Evolutionary conservation across 148 eudicot genomes (phyloP).

Genomic region (Dianthus caryophyllus): DNA sequence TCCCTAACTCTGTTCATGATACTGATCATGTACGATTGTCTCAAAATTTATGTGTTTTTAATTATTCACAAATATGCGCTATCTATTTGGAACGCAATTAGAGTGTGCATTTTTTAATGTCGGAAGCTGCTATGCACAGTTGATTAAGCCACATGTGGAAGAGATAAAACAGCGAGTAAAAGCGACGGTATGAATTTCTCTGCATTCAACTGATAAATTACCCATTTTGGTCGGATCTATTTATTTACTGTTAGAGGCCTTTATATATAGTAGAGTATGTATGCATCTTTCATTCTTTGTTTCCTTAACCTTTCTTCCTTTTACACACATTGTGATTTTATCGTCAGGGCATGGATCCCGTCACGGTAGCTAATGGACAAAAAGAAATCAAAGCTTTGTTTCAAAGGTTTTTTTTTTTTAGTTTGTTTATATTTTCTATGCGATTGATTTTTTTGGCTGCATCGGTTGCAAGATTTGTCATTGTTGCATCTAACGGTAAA

Average conservation of each 20-base stretch:
- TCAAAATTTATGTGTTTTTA: not conserved
- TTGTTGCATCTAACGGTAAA: no score
- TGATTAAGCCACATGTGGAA: slow-evolving; percentile 51
- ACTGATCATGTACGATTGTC: not conserved
- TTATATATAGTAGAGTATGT: not conserved
- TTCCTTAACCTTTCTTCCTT: not conserved
- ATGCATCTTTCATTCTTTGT: not conserved
- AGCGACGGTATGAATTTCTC: slow-evolving; percentile 43
- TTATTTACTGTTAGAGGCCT: not conserved
- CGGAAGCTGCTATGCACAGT: slow-evolving; percentile 32
- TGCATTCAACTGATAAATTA: not conserved
- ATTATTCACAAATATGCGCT: not conserved
- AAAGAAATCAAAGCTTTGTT: slow-evolving; percentile 42
- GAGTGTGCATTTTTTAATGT: not conserved
- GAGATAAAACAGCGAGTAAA: slow-evolving; percentile 54
- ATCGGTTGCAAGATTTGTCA: not conserved
- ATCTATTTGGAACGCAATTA: not conserved
- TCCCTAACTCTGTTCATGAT: not conserved
- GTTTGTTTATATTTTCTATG: not conserved
- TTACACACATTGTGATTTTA: not conserved
- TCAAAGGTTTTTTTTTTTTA: slow-evolving; percentile 43
- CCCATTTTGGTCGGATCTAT: not conserved
- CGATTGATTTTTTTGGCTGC: not conserved
- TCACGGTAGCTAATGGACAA: slow-evolving; percentile 53
- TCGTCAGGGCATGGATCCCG: slow-evolving; percentile 57